Evolutionary conservation across 2,329 filamentous ascomycete genomes (phyloP).

Genomic region (Neocucurbitaria cava): DNA sequence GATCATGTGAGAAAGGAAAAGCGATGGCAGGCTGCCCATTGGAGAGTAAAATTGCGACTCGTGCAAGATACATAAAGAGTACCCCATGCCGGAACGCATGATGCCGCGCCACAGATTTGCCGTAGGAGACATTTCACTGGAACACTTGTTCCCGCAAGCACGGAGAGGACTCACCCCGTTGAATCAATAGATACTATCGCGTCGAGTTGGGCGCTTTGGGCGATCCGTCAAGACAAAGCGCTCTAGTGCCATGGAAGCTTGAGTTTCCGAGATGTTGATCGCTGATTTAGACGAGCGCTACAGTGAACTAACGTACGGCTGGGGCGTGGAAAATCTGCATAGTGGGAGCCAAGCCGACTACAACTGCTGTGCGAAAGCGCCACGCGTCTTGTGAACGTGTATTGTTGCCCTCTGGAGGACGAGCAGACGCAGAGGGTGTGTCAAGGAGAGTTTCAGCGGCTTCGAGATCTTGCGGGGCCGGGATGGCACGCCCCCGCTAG

Average conservation of each 20-base stretch:
- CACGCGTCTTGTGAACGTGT: conserved; percentile 21
- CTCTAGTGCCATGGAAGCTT: conserved; percentile 27
- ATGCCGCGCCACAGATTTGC: conserved; percentile 32
- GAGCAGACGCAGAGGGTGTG: conserved; percentile 32
- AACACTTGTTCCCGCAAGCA: conserved; percentile 16
- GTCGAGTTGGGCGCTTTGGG: conserved; percentile 7
- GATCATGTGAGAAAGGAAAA: conserved; percentile 12
- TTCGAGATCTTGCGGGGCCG: conserved; percentile 14
- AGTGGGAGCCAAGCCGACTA: conserved; percentile 1
- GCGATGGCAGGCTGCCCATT: background rate
- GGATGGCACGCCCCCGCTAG: conserved; percentile 13
- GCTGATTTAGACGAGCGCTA: conserved; percentile 4
- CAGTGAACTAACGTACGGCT: conserved; percentile 1
- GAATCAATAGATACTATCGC: conserved; percentile 14
- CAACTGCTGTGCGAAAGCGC: conserved; percentile 7
- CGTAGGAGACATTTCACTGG: conserved; percentile 17
- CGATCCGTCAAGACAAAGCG: conserved; percentile 5
- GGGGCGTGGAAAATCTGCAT: conserved; percentile 28
- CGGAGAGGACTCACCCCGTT: conserved; percentile 13
- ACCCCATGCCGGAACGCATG: conserved; percentile 22
- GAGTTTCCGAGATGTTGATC: conserved; percentile 23
- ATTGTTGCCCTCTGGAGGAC: conserved; percentile 31
- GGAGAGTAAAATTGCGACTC: background rate
- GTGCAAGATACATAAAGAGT: conserved; percentile 18
- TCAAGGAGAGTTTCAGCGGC: conserved; percentile 36